These are phyloP conservation scores for Leccinum subgranulosum DNA, from an alignment of 768 basidiomycete genomes.

Conservation along the genomic window DNA sequence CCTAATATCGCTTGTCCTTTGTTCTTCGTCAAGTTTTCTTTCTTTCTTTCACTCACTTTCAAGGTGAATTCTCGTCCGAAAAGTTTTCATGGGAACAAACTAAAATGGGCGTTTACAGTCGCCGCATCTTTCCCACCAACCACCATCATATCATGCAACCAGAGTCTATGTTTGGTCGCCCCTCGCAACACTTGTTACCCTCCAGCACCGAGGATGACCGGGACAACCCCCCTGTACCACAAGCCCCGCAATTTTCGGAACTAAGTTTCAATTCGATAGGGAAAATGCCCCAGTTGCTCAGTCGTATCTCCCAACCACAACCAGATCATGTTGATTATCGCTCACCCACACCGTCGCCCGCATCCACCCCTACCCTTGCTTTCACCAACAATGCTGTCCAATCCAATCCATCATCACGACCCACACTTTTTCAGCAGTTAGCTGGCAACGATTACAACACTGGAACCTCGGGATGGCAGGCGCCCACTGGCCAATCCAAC, in stretches of 20 bases:
- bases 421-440: slow-evolving; percentile 21
- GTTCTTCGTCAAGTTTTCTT: background rate
- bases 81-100: background rate
- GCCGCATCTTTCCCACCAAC: slow-evolving; percentile 13
- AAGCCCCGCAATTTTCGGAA: slow-evolving; percentile 31
- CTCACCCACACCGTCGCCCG: slow-evolving; percentile 25
- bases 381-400: background rate
- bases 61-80: slow-evolving; percentile 16
- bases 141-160: slow-evolving; percentile 17
- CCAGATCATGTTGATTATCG: slow-evolving; percentile 25
- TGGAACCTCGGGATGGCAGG: background rate
- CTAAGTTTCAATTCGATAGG: slow-evolving; percentile 48
- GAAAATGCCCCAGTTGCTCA: slow-evolving; percentile 48
- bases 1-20: background rate
- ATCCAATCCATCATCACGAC: slow-evolving; percentile 16
- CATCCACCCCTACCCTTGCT: slow-evolving; percentile 3
- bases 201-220: background rate
- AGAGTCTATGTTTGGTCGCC: slow-evolving; percentile 30
- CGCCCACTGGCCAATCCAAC: slow-evolving; percentile 8
- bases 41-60: background rate
- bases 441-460: slow-evolving; percentile 1
- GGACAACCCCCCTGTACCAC: slow-evolving; percentile 12
- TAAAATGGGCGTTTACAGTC: slow-evolving; percentile 4
- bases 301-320: slow-evolving; percentile 42
- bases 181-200: slow-evolving; percentile 24